Evolutionary conservation across 2,329 filamentous ascomycete genomes (phyloP).

Genomic region (Penicillium sp.): DNA sequence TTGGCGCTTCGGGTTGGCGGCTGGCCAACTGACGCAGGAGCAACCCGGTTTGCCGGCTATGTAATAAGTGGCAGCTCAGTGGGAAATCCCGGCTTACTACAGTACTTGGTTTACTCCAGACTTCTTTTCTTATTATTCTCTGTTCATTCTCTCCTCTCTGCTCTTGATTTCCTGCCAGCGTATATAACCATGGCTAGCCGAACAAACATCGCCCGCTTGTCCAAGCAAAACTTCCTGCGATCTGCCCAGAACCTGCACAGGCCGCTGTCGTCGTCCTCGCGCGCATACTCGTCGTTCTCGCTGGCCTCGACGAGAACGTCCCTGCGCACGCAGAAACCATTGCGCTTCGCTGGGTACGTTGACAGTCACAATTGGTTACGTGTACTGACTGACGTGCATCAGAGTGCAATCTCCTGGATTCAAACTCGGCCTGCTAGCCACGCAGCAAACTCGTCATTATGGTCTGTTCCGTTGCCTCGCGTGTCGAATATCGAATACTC

Average conservation of each 20-base stretch:
- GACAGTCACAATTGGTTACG: not conserved
- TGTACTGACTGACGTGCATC: not conserved
- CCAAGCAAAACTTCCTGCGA: conserved; percentile 29
- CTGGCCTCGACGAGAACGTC: conserved; percentile 12
- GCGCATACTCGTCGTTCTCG: conserved; percentile 25
- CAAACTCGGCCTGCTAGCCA: conserved; percentile 2
- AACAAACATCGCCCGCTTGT: conserved; percentile 33
- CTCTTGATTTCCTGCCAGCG: not conserved
- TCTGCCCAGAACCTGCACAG: conserved; percentile 25
- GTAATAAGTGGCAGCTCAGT: conserved; percentile 16
- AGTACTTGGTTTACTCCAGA: not conserved
- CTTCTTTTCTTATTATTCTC: conserved; percentile 10
- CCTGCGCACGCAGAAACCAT: conserved; percentile 5
- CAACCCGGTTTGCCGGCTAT: conserved; percentile 18
- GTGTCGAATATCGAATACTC: not conserved
- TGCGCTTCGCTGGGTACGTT: conserved; percentile 11
- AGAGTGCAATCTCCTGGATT: conserved; percentile 16
- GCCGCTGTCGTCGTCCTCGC: conserved; percentile 20
- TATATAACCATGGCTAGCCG: conserved; percentile 35
- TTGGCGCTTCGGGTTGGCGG: conserved; percentile 12
- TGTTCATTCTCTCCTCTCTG: conserved; percentile 6
- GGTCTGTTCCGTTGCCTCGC: conserved; percentile 21
- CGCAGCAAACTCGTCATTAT: conserved; percentile 32
- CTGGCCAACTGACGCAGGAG: not conserved
- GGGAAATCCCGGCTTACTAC: conserved; percentile 9